A percentile compares a stretch with the other conserved stretches of the same genome.
Conservation (phyloP, 2,329 filamentous ascomycete species). For the Aspergillus novofumigatus region DNA sequence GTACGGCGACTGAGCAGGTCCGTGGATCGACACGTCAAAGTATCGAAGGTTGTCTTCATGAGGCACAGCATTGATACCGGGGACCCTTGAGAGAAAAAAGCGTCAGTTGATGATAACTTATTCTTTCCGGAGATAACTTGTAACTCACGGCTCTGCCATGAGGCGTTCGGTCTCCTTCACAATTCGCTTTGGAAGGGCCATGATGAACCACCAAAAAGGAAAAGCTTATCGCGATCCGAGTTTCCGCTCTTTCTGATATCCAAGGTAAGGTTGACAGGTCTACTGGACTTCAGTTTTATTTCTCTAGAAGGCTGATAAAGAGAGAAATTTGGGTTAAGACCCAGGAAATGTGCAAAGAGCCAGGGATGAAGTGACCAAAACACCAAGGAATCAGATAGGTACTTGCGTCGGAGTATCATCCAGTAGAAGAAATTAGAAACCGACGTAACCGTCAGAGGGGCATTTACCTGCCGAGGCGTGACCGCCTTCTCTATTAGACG, state of each 20-base stretch:
- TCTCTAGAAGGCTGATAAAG: neutral
- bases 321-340: neutral
- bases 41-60: conserved; percentile 97
- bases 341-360: neutral
- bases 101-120: conserved; percentile 5
- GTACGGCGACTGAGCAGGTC: conserved; percentile 87
- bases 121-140: neutral
- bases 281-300: neutral
- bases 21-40: conserved; percentile 96
- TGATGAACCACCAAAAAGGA: conserved; percentile 20
- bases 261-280: conserved; percentile 3
- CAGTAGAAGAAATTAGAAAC: conserved; percentile 7
- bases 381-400: conserved; percentile 1
- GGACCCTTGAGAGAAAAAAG: conserved; percentile 59
- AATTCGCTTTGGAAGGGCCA: conserved; percentile 90
- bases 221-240: conserved; percentile 18
- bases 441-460: conserved; percentile 28
- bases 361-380: conserved; percentile 1
- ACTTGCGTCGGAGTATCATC: conserved; percentile 5
- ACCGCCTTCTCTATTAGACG: conserved; percentile 16
- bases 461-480: conserved; percentile 14
- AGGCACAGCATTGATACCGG: conserved; percentile 90
- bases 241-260: conserved; percentile 5
- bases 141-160: conserved; percentile 84
- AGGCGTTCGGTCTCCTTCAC: conserved; percentile 98